A percentile compares a stretch with the other conserved stretches of the same genome.
phyloP scores from a whole-genome alignment of 179 eudicot genomes.

The Carnegiea gigantea region DNA sequence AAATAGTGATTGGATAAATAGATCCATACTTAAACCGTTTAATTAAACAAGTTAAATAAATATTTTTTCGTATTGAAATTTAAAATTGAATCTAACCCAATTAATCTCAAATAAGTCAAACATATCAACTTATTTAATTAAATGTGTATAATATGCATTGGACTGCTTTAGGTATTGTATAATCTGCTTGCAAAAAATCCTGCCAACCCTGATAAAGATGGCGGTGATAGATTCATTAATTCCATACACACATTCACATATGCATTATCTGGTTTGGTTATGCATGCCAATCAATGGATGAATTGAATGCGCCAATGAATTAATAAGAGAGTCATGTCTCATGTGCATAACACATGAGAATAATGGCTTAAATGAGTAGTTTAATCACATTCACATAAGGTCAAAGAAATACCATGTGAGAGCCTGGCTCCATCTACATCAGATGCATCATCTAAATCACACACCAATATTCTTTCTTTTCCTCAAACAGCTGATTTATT shows the following conservation, averaged over 20 bases:
- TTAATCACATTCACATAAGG: constrained; percentile 25
- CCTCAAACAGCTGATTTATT: not conserved
- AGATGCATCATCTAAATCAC: not conserved
- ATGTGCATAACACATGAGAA: constrained; percentile 35
- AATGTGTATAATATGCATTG: no score
- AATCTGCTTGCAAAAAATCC: not conserved
- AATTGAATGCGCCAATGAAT: not conserved
- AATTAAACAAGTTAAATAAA: no score
- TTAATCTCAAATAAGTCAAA: no score
- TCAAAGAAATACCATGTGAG: constrained; percentile 25
- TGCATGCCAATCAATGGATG: constrained; percentile 3
- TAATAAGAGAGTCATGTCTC: not conserved
- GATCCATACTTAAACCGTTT: no score
- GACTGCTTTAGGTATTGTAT: not conserved
- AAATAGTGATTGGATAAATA: no score
- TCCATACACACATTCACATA: not conserved
- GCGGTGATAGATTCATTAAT: not conserved
- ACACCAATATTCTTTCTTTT: not conserved
- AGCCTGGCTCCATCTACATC: constrained; percentile 10
- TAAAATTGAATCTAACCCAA: no score
- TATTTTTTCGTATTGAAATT: no score
- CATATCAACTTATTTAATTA: no score
- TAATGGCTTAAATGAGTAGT: not conserved
- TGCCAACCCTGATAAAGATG: not conserved
- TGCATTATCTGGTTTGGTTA: constrained; percentile 12